Evolutionary conservation across 345 rosid species (phyloP), one percentile per base, ranked within the genome.

Genomic region (Iberis pinnata): DNA sequence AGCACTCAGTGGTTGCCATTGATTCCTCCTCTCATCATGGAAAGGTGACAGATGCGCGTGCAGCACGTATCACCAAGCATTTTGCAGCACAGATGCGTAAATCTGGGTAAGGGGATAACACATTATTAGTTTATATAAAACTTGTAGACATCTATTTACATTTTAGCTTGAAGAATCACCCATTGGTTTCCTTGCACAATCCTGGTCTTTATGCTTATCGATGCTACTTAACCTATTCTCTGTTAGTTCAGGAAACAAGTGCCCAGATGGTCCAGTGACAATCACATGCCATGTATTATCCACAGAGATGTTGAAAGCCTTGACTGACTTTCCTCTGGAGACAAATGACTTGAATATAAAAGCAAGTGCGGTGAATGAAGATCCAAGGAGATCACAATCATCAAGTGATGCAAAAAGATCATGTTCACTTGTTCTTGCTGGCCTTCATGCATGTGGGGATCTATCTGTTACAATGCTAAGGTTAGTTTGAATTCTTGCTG

Each of bases 401-500:
- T 62, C 51, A 4, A 44, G n/a, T 41, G 43, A 22, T 62, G 41
- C 54, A 48, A 72, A 41, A 13, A 38, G 29, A 64, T 49, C 60
- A 14, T 62, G 70, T 48, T 76, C 94, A 53, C 67, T 84, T 55
- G 78, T 86, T 62, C 92, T 90, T 65, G 87, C 98, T 54, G 96
- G 98, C 43, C 83, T 86, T 66, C 98, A 90, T 76, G 96, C 98
- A 24, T 90, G 98, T 53, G 98, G 98, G 14, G 94, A 90, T 80
- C 89, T 86, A 44, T 86, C 96, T 15, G 89, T 84, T 53, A 84
- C 89, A 41, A 90, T 90, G 95, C 79, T 90, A 50, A 75, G 67
- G 96, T 84, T 69, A 78, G 86, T 78, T 46, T 45, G 56, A n/a
- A 47, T 40, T 44, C 43, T 24, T 44, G 16, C 11, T 45, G 60